phyloP scores from a whole-genome alignment of 257 asterid genomes.

The Buddleja alternifolia region DNA sequence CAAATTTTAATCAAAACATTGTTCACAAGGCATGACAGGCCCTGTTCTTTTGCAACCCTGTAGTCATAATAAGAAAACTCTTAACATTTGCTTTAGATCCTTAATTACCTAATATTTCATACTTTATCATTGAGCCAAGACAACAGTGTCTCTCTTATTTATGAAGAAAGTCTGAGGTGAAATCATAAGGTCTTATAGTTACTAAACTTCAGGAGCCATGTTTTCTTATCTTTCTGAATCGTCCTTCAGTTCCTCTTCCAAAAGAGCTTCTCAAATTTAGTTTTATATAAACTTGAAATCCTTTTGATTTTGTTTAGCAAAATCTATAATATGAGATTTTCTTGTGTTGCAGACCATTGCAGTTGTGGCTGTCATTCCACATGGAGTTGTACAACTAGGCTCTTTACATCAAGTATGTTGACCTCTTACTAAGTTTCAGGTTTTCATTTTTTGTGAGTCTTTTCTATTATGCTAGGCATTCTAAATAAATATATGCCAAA shows the following conservation, averaged over 20 bases:
- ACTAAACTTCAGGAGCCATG: constrained; percentile 20
- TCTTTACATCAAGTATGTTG: constrained; percentile 69
- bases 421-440: constrained; percentile 6
- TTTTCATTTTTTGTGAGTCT: constrained; percentile 16
- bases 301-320: constrained; percentile 26
- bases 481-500: not conserved
- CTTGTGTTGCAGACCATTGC: constrained; percentile 78
- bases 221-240: not conserved
- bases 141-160: constrained; percentile 5
- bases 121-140: constrained; percentile 4
- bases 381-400: constrained; percentile 89
- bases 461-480: not conserved
- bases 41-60: not conserved
- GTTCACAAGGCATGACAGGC: not conserved
- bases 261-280: too few relatives aligned
- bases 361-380: constrained; percentile 76
- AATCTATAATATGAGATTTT: constrained; percentile 13
- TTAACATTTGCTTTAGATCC: not conserved
- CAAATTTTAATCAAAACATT: not conserved
- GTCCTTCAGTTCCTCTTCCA: constrained; percentile 9
- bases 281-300: constrained; percentile 8
- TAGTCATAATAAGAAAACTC: not conserved
- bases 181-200: not conserved
- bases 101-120: not conserved
- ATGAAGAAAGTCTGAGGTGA: constrained; percentile 2